These are phyloP conservation scores for Ehretia macrophylla DNA, from an alignment of 257 asterid species.

Conservation along the genomic window DNA sequence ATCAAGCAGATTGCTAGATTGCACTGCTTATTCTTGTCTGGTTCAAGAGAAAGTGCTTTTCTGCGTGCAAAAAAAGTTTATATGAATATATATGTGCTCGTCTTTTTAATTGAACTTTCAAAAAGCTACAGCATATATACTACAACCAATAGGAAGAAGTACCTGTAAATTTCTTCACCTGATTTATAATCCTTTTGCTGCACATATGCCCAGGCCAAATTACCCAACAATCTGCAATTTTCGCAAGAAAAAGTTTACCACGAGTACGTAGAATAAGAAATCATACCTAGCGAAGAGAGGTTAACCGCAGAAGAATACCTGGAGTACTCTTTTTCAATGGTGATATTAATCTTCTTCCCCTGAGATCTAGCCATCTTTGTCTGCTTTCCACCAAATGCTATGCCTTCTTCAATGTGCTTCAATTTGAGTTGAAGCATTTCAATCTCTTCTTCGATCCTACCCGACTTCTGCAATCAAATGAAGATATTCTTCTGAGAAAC, in stretches of 20 bases:
- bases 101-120: not conserved
- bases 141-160: not conserved
- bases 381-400: slow-evolving; percentile 64
- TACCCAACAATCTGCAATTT: slow-evolving; percentile 69
- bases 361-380: slow-evolving; percentile 83
- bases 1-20: slow-evolving; percentile 85
- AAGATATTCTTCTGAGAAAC: not conserved
- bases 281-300: not conserved
- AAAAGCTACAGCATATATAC: too few species aligned
- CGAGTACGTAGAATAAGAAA: not conserved
- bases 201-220: slow-evolving; percentile 90
- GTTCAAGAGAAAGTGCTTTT: slow-evolving; percentile 72
- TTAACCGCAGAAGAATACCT: slow-evolving; percentile 35
- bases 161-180: slow-evolving; percentile 86
- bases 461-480: slow-evolving; percentile 58
- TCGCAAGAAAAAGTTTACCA: not conserved
- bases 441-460: slow-evolving; percentile 71
- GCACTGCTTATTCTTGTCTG: slow-evolving; percentile 88
- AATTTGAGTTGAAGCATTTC: slow-evolving; percentile 55
- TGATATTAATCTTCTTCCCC: slow-evolving; percentile 67
- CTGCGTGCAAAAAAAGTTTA: slow-evolving; percentile 31
- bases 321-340: slow-evolving; percentile 80
- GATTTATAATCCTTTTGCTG: slow-evolving; percentile 61
- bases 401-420: slow-evolving; percentile 68
- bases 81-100: not conserved